A percentile compares a stretch with the other conserved stretches of the same genome.
phyloP scores from a whole-genome alignment of 2,329 filamentous ascomycete genomes.

The Thelonectria olida region DNA sequence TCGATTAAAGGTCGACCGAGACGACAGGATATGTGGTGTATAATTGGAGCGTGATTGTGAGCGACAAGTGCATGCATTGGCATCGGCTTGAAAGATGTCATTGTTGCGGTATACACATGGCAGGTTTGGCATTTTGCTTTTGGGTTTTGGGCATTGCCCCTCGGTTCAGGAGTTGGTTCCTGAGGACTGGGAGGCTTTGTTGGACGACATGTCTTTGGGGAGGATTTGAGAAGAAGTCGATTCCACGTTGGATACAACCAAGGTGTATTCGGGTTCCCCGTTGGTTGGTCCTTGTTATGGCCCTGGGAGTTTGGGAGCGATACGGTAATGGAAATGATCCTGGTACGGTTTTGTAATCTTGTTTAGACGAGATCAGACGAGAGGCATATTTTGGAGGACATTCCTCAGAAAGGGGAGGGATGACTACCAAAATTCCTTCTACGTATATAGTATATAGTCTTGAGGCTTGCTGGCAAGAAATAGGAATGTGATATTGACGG shows the following conservation, averaged over 20 bases:
- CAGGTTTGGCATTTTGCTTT: background rate
- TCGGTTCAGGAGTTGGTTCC: background rate
- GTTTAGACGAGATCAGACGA: slow-evolving; percentile 1
- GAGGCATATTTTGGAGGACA: slow-evolving; percentile 8
- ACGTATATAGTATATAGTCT: slow-evolving; percentile 21
- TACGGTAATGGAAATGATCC: slow-evolving; percentile 8
- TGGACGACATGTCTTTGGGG: background rate
- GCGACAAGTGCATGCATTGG: background rate
- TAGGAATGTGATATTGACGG: slow-evolving; percentile 4
- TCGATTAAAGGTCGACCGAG: slow-evolving; percentile 40
- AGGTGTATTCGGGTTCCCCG: background rate
- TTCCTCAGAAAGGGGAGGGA: slow-evolving; percentile 2
- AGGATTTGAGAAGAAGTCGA: background rate
- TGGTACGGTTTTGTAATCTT: slow-evolving; percentile 19
- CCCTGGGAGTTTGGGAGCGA: slow-evolving; percentile 18
- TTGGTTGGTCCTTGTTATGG: background rate
- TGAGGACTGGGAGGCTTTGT: background rate
- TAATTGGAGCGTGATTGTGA: background rate
- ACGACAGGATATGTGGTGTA: background rate
- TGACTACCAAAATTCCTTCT: slow-evolving; percentile 6
- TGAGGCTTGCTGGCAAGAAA: slow-evolving; percentile 16
- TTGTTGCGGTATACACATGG: background rate
- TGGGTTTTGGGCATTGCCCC: slow-evolving; percentile 5
- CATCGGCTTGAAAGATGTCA: background rate
- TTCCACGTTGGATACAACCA: slow-evolving; percentile 14